A percentile compares a stretch with the other conserved stretches of the same genome.
Evolutionary conservation across 169 alveolate species (phyloP).

Genomic region (Cryptosporidium sp.): DNA sequence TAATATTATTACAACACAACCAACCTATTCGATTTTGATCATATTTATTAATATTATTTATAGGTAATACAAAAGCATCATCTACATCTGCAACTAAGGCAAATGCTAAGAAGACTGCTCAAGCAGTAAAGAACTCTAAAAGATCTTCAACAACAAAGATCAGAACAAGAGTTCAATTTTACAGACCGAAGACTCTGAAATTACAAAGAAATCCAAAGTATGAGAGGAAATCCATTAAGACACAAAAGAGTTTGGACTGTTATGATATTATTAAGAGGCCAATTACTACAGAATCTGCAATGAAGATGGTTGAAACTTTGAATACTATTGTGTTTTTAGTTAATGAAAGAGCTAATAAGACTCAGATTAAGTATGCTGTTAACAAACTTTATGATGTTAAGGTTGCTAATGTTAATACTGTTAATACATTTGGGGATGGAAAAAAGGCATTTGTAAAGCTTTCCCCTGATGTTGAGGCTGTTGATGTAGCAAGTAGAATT

Average conservation of each 20-base stretch:
- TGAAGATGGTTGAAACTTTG: constrained; percentile 97
- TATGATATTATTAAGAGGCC: constrained; percentile 93
- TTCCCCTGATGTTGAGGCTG: constrained; percentile 96
- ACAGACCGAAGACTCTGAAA: constrained; percentile 87
- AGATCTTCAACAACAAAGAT: constrained; percentile 68
- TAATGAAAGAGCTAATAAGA: constrained; percentile 93
- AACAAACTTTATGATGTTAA: constrained; percentile 91
- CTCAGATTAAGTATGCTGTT: constrained; percentile 94
- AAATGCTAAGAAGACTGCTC: constrained; percentile 63
- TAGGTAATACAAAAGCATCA: constrained; percentile 16
- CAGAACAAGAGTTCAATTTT: constrained; percentile 84
- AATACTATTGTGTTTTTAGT: constrained; percentile 96
- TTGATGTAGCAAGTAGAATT: constrained; percentile 97
- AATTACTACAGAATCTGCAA: constrained; percentile 96
- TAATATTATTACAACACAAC: background rate
- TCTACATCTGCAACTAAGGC: constrained; percentile 5
- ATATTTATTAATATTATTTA: background rate
- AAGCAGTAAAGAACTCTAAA: constrained; percentile 42
- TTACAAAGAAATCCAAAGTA: constrained; percentile 91
- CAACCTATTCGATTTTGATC: background rate
- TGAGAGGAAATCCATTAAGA: constrained; percentile 82
- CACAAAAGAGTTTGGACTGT: constrained; percentile 90
- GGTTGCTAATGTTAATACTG: constrained; percentile 95
- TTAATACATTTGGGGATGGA: constrained; percentile 94
- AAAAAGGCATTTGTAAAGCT: constrained; percentile 98